Evolutionary conservation across 2,329 filamentous ascomycete species (phyloP), one percentile per base, ranked within the genome.

Genomic region (Leptographium radiaticola): DNA sequence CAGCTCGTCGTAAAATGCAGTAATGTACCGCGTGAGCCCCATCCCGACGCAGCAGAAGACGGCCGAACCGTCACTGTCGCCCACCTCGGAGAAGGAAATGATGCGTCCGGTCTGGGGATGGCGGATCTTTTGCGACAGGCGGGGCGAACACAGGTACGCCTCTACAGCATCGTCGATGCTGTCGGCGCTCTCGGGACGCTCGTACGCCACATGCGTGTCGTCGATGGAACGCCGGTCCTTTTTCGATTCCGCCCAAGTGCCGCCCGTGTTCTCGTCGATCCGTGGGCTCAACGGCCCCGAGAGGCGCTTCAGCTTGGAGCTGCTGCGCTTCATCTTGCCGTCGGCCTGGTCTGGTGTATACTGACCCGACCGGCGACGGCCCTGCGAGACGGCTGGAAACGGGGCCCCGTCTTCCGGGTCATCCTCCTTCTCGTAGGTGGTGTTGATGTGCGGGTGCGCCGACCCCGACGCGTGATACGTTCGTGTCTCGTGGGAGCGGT

Each of bases 1-100:
- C 52, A 98, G 74, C 67, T 98, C 93, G 66, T 98, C 93, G 65
- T 97, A 98, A 66, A 98, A 98, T 0, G 90, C 89, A 57, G 89
- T 96, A 56, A 98, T 87, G 65, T 93, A 98, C 68, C 93, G 81
- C 12, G 93, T 98, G 62, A 98, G 70, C 0, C 93, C 93, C 93
- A 98, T 98, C 20, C 93, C 93, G 3, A 98, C 89, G 63, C 93
- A 98, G 65, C 93, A 94, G 61, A 98, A 90, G 2, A 98, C 88
- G 3, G 89, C 91, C 60, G 86, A 91, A 1, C 93, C 93, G 45
- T 91, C 81, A 0, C 90, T 83, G 66, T 97, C 90, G 15, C 93
- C 93, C 3, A 98, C 93, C 67, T 98, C 93, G 0, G 91, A 97
- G 64, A 96, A 98, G 0, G 89, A 94, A 60, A 98, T 96, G 4